Evolutionary conservation across 176 grass and related monocot species (phyloP).

Genomic region (Poa annua): DNA sequence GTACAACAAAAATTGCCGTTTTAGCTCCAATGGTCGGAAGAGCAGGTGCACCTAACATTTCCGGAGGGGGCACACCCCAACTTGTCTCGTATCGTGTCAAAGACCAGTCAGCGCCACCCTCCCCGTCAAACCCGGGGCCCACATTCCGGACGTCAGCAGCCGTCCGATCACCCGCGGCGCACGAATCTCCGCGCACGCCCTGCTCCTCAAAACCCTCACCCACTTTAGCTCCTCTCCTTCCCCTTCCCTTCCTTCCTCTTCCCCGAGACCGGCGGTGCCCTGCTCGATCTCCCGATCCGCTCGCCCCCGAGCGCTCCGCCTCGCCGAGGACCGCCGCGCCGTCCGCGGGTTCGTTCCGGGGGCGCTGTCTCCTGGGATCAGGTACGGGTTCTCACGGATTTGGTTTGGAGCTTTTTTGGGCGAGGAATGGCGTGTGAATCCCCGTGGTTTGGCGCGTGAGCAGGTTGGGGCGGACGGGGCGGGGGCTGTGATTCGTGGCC

Average conservation of each 20-base stretch:
- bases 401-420: not conserved
- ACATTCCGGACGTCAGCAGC: not conserved
- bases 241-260: not conserved
- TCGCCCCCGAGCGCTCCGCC: conserved; percentile 30
- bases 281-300: conserved; percentile 60
- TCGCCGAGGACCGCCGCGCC: not conserved
- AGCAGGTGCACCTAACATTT: conserved; percentile 62
- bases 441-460: not conserved
- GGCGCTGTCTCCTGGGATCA: not conserved
- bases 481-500: conserved; percentile 33
- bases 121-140: conserved; percentile 45
- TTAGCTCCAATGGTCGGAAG: not conserved
- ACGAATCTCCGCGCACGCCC: conserved; percentile 23
- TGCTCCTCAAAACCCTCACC: conserved; percentile 60
- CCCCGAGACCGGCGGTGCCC: conserved; percentile 35
- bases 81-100: not conserved
- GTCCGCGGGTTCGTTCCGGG: not conserved
- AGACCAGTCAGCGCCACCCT: conserved; percentile 47
- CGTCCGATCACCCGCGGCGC: not conserved
- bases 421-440: conserved; percentile 23
- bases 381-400: conserved; percentile 16
- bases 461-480: not conserved
- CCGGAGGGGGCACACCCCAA: not conserved
- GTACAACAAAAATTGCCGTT: not conserved
- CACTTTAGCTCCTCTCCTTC: not conserved